Percentiles rank a stretch among this genome's conserved stretches.
phyloP scores from a whole-genome alignment of 331 rosid species.

The Erythrophleum ivorense region DNA sequence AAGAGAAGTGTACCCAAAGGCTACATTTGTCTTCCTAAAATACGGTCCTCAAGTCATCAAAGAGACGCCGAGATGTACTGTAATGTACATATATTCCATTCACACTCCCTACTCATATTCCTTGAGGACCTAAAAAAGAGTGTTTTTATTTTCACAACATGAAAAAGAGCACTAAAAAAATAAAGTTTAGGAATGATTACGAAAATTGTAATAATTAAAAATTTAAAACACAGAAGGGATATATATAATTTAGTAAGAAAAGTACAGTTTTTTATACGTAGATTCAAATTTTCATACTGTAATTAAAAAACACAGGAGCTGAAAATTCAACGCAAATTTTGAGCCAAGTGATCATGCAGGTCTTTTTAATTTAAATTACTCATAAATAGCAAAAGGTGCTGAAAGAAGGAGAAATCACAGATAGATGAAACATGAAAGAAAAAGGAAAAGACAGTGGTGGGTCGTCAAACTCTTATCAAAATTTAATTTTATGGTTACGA shows the following conservation, averaged over 20 bases:
- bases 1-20: constrained; percentile 21
- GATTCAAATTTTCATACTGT: too few species aligned
- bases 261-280: too few species aligned
- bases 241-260: too few species aligned
- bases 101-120: not conserved
- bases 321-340: constrained; percentile 14
- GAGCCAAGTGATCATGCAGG: constrained; percentile 6
- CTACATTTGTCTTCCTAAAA: constrained; percentile 40
- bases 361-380: constrained; percentile 27
- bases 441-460: constrained; percentile 37
- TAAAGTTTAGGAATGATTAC: too few species aligned
- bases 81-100: not conserved
- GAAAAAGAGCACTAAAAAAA: not conserved
- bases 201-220: too few species aligned
- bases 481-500: constrained; percentile 35
- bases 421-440: constrained; percentile 21
- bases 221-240: too few species aligned
- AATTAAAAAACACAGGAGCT: too few species aligned
- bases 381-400: constrained; percentile 21
- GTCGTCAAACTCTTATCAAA: constrained; percentile 37
- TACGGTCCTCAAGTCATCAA: not conserved
- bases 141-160: not conserved
- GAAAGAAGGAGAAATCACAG: constrained; percentile 11
- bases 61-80: not conserved
- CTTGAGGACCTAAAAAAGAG: too few species aligned